These are phyloP conservation scores for Exobasidium rhododendri DNA, from an alignment of 1,284 basidiomycete species.

Conservation along the genomic window DNA sequence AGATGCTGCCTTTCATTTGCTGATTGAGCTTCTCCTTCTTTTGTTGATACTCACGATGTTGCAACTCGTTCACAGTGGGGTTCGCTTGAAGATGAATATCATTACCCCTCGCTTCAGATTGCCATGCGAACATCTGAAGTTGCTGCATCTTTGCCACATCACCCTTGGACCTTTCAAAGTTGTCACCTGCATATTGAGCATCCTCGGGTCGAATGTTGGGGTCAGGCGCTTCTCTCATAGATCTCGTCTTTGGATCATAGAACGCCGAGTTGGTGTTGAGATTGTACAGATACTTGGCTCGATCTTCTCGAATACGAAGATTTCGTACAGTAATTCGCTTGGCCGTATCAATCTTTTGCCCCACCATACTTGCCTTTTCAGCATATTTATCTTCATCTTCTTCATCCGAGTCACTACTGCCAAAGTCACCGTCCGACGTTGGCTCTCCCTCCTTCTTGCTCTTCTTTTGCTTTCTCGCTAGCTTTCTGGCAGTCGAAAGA, in stretches of 20 bases:
- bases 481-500: conserved; percentile 67
- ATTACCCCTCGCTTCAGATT: conserved; percentile 85
- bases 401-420: conserved; percentile 70
- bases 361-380: conserved; percentile 92
- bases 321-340: conserved; percentile 97
- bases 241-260: conserved; percentile 98
- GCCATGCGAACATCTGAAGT: conserved; percentile 95
- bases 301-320: conserved; percentile 96
- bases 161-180: conserved; percentile 84
- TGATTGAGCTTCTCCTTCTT: conserved; percentile 90
- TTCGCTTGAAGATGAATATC: conserved; percentile 94
- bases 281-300: conserved; percentile 97
- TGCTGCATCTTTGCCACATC: conserved; percentile 86
- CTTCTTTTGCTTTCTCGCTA: conserved; percentile 70
- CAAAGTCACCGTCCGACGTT: conserved; percentile 62
- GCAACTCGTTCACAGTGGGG: conserved; percentile 82
- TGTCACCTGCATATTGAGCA: conserved; percentile 88
- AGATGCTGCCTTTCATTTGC: conserved; percentile 65
- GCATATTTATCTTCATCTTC: conserved; percentile 66
- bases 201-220: conserved; percentile 77
- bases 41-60: conserved; percentile 83
- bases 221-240: conserved; percentile 94
- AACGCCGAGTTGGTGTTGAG: conserved; percentile 92
- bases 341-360: conserved; percentile 95
- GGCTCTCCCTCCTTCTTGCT: conserved; percentile 14